Base-by-base conservation (phyloP, 2,329 filamentous ascomycete species). In the Ceratocystis lukuohia region DNA sequence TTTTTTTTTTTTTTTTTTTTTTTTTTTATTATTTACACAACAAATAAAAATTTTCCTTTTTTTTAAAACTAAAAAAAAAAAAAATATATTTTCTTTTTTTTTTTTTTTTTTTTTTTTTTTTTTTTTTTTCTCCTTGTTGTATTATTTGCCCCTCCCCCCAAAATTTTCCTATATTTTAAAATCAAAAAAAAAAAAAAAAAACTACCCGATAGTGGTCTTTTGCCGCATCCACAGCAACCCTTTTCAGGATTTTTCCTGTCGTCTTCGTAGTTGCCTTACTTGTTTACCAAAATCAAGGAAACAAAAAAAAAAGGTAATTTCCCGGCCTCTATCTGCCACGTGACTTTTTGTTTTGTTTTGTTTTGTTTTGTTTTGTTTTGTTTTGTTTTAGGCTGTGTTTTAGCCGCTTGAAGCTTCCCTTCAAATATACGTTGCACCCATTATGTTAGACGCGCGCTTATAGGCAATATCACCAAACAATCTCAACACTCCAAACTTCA, bases 311-410 rank as follows among this genome's bases (percentile, higher is more conserved):
- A n/a, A 22, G 46, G 46, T 20, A 50, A 50, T 22, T n/a, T 50
- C 17, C 22, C 5, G n/a, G 4, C 53, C 4, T 57, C 10, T 25
- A 22, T 10, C 46, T 10, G 46, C 46, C 46, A 22, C 61, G 45
- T 62, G 61, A 62, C 25, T 48, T n/a, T 41, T 45, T 62, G 17
- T 57, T 57, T 57, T 28, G 22, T n/a, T 41, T 45, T 62, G 17
- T 57, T 57, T 57, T 28, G 22, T 57, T 57, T 57, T 28, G 22
- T 28, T 30, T 30, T 57, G 50, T 15, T 57, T 30, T 22, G 17
- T 50, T n/a, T 22, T 22, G 15, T 50, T 50, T 50, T 22, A 22
- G n/a, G 4, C 46, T 20, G 1, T 50, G 46, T 50, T 57, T 57
- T 57, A 57, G 53, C 53, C 53, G 22, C 53, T 57, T 30, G 1